These are phyloP conservation scores for Nannizzia gypsea DNA, from an alignment of 2,329 filamentous ascomycete species.

Conservation along the genomic window DNA sequence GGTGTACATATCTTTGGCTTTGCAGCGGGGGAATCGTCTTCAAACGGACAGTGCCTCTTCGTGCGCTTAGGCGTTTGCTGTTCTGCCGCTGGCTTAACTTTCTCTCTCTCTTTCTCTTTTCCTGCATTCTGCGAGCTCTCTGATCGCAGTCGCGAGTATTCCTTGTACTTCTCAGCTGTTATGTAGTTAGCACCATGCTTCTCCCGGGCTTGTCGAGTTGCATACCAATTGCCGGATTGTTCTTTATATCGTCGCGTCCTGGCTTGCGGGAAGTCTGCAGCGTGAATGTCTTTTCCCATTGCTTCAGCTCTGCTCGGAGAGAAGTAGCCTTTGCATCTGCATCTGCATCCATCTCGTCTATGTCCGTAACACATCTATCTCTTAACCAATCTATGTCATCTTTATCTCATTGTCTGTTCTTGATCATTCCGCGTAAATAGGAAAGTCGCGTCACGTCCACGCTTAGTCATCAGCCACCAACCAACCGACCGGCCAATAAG, in stretches of 20 bases:
- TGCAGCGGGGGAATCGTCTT: background rate
- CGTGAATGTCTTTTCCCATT: slow-evolving; percentile 38
- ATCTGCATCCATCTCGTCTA: background rate
- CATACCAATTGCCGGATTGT: slow-evolving; percentile 33
- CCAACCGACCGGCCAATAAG: background rate
- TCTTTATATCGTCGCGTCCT: slow-evolving; percentile 38
- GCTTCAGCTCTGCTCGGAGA: slow-evolving; percentile 35
- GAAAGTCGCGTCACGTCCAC: background rate
- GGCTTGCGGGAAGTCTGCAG: slow-evolving; percentile 36
- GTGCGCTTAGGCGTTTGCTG: slow-evolving; percentile 3
- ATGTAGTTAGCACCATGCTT: background rate
- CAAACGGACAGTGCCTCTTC: slow-evolving; percentile 10
- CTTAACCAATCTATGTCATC: background rate
- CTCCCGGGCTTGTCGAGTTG: background rate
- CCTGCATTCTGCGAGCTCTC: slow-evolving; percentile 1
- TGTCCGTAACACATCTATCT: background rate
- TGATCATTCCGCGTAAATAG: background rate
- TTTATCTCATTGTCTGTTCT: background rate
- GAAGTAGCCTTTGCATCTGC: slow-evolving; percentile 19
- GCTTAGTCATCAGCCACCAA: background rate
- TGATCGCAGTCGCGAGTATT: slow-evolving; percentile 34
- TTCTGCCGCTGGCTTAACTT: slow-evolving; percentile 11
- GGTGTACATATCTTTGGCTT: slow-evolving; percentile 13
- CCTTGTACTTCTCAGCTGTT: slow-evolving; percentile 38
- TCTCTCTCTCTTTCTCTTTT: too few species aligned